Base-by-base conservation (phyloP, 106 monocot species). In the Agapanthus africanus region DNA sequence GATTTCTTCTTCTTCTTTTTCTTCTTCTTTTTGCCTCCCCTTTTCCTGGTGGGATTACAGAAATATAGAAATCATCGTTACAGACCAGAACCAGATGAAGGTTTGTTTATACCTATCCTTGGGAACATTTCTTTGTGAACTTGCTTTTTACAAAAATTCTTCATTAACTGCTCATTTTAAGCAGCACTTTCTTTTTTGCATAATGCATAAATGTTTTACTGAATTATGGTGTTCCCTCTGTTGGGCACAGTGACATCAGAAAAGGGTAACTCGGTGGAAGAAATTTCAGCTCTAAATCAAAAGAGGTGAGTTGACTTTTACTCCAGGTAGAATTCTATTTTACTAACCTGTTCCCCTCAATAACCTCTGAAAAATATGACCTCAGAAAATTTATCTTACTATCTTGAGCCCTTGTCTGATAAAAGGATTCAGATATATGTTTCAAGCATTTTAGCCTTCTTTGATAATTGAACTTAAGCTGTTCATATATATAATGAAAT, bases 181-280 rank as follows among this genome's bases (percentile, higher is more conserved):
- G 28, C 59, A 59, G 30, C 59, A 14, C 32, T 30, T 59, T 4
- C 28, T n/a, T n/a, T 32, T 30, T 33, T 59, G 59, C 59, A 59
- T 59, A 30, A 31, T 59, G 11, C 4, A 32, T 33, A 15, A 16
- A 2, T 59, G 16, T 31, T n/a, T 59, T 31, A 37, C 11, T 18
- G 21, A 63, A n/a, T 37, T 37, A 21, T 63, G 18, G 36, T 37
- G 19, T 13, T 37, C 37, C 35, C 5, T 37, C 34, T 37, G 19
- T 63, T 37, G 18, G 30, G 4, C 25, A 54, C 63, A 63, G 63
- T 7, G n/a, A 63, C 35, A 63, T 63, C 37, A 34, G 63, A 63
- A 37, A 37, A 37, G 35, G 22, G 22, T 37, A 63, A 35, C 35
- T 19, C 63, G 19, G 37, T 11, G 36, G 63, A 37, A 21, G 21